These are phyloP conservation scores for Malus sylvestris DNA, from an alignment of 306 rosid species.

Conservation along the genomic window DNA sequence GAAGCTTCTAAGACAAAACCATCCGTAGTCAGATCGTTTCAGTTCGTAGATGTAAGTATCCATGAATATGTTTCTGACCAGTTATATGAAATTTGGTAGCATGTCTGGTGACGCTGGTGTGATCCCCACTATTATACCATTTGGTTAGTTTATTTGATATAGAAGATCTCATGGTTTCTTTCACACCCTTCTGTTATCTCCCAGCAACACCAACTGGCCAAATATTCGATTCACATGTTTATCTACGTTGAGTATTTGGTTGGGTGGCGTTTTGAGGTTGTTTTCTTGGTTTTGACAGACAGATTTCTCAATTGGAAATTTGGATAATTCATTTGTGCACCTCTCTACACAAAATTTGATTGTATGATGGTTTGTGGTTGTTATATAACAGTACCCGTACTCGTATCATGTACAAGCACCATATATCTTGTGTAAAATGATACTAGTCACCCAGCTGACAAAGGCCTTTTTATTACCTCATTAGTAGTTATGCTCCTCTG, in stretches of 20 bases:
- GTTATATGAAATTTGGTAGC: slow-evolving; percentile 4
- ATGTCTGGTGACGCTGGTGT: neutral
- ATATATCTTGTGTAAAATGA: neutral
- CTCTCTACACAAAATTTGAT: neutral
- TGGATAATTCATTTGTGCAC: neutral
- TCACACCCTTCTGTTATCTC: neutral
- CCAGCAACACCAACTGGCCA: neutral
- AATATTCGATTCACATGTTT: neutral
- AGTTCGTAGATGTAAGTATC: slow-evolving; percentile 56
- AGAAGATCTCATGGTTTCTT: neutral
- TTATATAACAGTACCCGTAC: neutral
- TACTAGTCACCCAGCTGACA: neutral
- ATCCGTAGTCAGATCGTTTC: slow-evolving; percentile 32
- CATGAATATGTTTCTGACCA: slow-evolving; percentile 1
- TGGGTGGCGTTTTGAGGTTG: neutral
- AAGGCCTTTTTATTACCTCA: neutral
- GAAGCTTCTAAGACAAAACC: slow-evolving; percentile 52
- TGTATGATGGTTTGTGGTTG: neutral
- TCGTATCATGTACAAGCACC: neutral
- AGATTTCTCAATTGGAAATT: neutral
- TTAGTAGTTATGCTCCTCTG: neutral
- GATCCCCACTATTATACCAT: neutral
- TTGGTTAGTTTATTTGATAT: neutral
- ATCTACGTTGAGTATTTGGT: neutral
- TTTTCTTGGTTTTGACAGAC: neutral